Base-by-base conservation (phyloP, 306 rosid genomes). In the Morella rubra region DNA sequence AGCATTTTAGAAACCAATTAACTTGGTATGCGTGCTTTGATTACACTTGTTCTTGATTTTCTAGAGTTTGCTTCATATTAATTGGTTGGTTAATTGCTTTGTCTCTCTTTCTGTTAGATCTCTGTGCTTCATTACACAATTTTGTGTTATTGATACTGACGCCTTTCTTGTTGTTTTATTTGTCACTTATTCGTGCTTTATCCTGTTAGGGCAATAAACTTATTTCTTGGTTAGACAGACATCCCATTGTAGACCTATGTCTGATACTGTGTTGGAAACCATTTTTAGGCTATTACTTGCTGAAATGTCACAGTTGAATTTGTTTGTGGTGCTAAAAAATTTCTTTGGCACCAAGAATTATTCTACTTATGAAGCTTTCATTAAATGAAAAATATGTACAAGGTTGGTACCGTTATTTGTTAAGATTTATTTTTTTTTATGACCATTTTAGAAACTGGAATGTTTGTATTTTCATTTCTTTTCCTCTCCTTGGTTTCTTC, bases 81-180 rank as follows among this genome's bases (percentile, higher is more conserved):
- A 18, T 61, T 69, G 54, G 55, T 71, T 76, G 74, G 62, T 62
- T 61, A 56, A 60, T 16, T 75, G 71, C 64, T 62, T 40, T 51
- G 16, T 71, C 72, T 64, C 40, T 58, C 51, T 75, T 71, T 79
- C 32, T 52, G 64, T 72, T 73, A 44, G 62, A 52, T 53, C 59
- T 68, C 55, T 75, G 51, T 80, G 40, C 73, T 49, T 45, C 19
- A 55, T 50, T 11, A 37, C 13, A 65, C 71, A 75, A 66, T 70
- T 52, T 83, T 71, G 52, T 49, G 67, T 76, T 76, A 49, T 22
- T 66, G 62, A 76, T 56, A 61, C n/a, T 73, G 32, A 52, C 70
- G 41, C 16, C 49, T 65, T 64, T 24, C 22, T 12, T 62, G 6
- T 62, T 15, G 52, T 47, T 5, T 47, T 47, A 47, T 47, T 47